A percentile compares a stretch with the other conserved stretches of the same genome.
phyloP scores from a whole-genome alignment of 2,329 filamentous ascomycete genomes.

The Neodidymelliopsis sp. region DNA sequence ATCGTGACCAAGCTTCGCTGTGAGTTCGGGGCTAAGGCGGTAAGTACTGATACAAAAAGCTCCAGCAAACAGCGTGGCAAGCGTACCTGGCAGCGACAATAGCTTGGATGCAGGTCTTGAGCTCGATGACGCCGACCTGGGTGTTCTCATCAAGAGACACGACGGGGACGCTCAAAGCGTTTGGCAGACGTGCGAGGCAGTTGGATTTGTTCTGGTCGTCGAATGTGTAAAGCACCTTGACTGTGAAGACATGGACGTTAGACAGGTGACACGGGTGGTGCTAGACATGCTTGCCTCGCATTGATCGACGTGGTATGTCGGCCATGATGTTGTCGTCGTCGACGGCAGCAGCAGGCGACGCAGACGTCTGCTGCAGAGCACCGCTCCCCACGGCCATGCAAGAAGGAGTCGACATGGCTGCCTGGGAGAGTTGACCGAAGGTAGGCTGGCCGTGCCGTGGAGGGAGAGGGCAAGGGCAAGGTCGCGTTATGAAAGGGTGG shows the following conservation, averaged over 20 bases:
- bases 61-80: constrained; percentile 17
- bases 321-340: constrained; percentile 35
- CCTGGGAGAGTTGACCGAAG: constrained; percentile 24
- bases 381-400: constrained; percentile 28
- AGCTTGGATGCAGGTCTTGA: constrained; percentile 85
- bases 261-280: constrained; percentile 18
- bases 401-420: constrained; percentile 46
- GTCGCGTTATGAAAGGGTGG: constrained; percentile 27
- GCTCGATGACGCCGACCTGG: constrained; percentile 85
- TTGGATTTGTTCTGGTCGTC: constrained; percentile 87
- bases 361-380: constrained; percentile 32
- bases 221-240: constrained; percentile 97
- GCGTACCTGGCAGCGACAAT: constrained; percentile 69
- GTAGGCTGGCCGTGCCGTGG: constrained; percentile 28
- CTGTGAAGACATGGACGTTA: constrained; percentile 57
- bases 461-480: constrained; percentile 17
- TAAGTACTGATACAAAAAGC: constrained; percentile 21
- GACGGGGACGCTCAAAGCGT: constrained; percentile 80
- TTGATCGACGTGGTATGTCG: constrained; percentile 51
- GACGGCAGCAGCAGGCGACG: constrained; percentile 30
- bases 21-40: constrained; percentile 79
- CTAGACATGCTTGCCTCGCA: constrained; percentile 53
- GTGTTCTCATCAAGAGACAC: constrained; percentile 80
- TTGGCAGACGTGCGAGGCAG: constrained; percentile 85
- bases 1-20: constrained; percentile 75